These are phyloP conservation scores for Trichosporon sp. DNA, from an alignment of 1,284 basidiomycete genomes.

Conservation along the genomic window DNA sequence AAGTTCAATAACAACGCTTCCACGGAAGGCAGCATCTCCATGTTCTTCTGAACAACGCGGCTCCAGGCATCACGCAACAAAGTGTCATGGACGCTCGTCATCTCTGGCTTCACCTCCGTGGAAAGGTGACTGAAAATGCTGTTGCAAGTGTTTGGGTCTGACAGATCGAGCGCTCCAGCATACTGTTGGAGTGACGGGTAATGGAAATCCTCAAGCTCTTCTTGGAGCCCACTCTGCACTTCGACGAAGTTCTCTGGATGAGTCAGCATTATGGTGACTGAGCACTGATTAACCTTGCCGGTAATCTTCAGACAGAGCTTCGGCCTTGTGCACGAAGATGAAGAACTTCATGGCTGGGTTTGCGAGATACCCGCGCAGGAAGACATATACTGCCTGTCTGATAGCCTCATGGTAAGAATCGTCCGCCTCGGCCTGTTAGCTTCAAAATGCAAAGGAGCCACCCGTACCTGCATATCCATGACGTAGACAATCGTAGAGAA, in stretches of 20 bases:
- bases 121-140: slow-evolving; percentile 42
- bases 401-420: slow-evolving; percentile 62
- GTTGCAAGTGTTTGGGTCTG: slow-evolving; percentile 34
- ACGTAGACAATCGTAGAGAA: slow-evolving; percentile 86
- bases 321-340: slow-evolving; percentile 95
- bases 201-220: slow-evolving; percentile 70
- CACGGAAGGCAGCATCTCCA: slow-evolving; percentile 51
- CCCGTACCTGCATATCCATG: slow-evolving; percentile 89
- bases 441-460: slow-evolving; percentile 26
- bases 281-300: slow-evolving; percentile 64
- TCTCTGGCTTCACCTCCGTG: slow-evolving; percentile 51
- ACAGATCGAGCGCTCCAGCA: slow-evolving; percentile 31
- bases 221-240: slow-evolving; percentile 76
- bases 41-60: slow-evolving; percentile 52
- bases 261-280: neutral
- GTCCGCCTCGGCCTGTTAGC: slow-evolving; percentile 34
- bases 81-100: slow-evolving; percentile 56
- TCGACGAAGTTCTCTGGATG: slow-evolving; percentile 75
- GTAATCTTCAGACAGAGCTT: slow-evolving; percentile 87
- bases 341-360: slow-evolving; percentile 79
- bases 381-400: slow-evolving; percentile 69
- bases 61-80: slow-evolving; percentile 56
- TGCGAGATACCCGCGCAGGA: slow-evolving; percentile 65
- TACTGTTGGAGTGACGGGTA: slow-evolving; percentile 31
- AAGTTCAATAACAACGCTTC: slow-evolving; percentile 52